Evolutionary conservation across 495 filamentous ascomycete species (phyloP).

Genomic region (Usnea hakonensis): DNA sequence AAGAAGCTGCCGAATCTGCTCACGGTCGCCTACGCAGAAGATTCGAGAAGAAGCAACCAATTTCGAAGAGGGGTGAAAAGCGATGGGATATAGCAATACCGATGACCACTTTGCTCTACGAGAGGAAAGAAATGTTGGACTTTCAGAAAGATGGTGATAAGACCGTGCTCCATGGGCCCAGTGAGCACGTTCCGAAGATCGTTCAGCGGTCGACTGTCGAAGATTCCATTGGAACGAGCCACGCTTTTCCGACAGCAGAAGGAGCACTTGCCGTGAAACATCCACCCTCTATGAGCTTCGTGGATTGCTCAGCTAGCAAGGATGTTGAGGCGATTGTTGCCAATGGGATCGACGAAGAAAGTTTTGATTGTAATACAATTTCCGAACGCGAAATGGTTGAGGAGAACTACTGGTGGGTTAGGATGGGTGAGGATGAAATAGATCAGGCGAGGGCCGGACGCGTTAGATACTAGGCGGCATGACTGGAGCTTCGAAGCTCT

Average conservation of each 20-base stretch:
- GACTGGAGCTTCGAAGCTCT: not conserved
- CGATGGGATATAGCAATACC: conserved; percentile 4
- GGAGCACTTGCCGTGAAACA: not conserved
- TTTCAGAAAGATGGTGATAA: not conserved
- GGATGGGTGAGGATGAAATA: conserved; percentile 18
- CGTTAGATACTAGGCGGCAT: not conserved
- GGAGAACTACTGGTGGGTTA: conserved; percentile 44
- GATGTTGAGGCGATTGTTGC: not conserved
- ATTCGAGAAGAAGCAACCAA: conserved; percentile 10
- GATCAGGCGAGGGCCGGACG: not conserved
- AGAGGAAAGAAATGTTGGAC: not conserved
- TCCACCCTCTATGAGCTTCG: not conserved
- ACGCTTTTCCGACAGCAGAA: not conserved
- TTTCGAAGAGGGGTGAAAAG: conserved; percentile 11
- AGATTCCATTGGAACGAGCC: not conserved
- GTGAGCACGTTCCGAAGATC: not conserved
- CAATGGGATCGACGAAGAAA: conserved; percentile 2
- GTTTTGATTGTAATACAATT: conserved; percentile 20
- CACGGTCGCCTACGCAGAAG: not conserved
- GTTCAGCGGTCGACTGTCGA: not conserved
- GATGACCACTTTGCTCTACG: not conserved
- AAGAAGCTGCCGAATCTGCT: conserved; percentile 17
- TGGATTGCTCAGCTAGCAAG: not conserved
- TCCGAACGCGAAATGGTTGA: conserved; percentile 21
- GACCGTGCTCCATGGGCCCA: not conserved